Evolutionary conservation across 768 basidiomycete species (phyloP).

Genomic region (Collybiopsis confluens): DNA sequence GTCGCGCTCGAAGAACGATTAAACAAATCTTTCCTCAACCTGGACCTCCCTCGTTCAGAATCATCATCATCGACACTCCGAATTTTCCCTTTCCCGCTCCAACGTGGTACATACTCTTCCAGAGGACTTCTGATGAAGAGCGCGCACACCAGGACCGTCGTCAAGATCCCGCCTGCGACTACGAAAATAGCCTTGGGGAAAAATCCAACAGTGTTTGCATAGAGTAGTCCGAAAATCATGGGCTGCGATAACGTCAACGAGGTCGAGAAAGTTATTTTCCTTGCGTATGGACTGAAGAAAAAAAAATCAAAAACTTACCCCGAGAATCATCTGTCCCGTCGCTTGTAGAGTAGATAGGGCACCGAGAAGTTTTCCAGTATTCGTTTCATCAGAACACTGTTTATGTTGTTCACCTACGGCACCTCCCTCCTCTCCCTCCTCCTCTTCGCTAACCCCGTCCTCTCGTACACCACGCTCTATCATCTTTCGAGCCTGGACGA

Average conservation of each 20-base stretch:
- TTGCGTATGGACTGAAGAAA: too few species aligned
- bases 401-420: constrained; percentile 12
- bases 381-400: constrained; percentile 14
- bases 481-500: constrained; percentile 42
- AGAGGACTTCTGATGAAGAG: constrained; percentile 39
- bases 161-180: constrained; percentile 47
- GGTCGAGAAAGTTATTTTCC: too few species aligned
- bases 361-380: constrained; percentile 60
- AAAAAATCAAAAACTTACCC: constrained; percentile 30
- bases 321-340: constrained; percentile 59
- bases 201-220: constrained; percentile 60
- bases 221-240: constrained; percentile 68
- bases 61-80: constrained; percentile 15
- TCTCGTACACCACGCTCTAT: constrained; percentile 18
- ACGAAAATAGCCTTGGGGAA: constrained; percentile 72
- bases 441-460: constrained; percentile 3
- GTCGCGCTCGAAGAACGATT: not conserved
- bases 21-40: constrained; percentile 40
- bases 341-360: constrained; percentile 71
- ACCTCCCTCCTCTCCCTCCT: constrained; percentile 6
- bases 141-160: constrained; percentile 31
- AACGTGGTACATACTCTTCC: constrained; percentile 13
- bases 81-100: constrained; percentile 13
- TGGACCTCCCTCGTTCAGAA: constrained; percentile 40
- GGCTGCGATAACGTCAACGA: constrained; percentile 38